These are phyloP conservation scores for Neofusicoccum parvum DNA, from an alignment of 2,329 filamentous ascomycete genomes.

Conservation along the genomic window DNA sequence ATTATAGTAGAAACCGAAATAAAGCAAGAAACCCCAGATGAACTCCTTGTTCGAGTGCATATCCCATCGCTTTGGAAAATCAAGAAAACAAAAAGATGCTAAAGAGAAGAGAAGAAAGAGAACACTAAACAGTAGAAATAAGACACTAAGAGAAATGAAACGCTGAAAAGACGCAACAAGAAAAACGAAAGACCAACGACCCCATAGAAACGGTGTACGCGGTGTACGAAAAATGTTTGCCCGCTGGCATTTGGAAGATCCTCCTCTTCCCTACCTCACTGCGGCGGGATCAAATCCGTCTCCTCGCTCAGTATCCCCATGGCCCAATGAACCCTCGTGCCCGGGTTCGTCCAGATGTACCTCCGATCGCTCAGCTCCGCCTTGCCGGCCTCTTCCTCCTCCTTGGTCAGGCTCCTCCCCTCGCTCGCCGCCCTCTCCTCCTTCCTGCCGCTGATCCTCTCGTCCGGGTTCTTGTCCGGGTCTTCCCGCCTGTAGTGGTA, in stretches of 20 bases:
- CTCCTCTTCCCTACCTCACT: neutral
- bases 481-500: constrained; percentile 49
- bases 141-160: neutral
- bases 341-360: constrained; percentile 18
- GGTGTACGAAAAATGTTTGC: too few relatives aligned
- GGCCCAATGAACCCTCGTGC: constrained; percentile 20
- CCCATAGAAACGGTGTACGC: too few relatives aligned
- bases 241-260: neutral
- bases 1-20: too few relatives aligned
- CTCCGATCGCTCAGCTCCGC: constrained; percentile 15
- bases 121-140: neutral
- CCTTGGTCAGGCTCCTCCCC: neutral
- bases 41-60: neutral
- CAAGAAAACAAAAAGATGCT: too few relatives aligned
- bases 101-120: neutral
- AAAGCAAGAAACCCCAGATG: too few relatives aligned
- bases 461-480: neutral
- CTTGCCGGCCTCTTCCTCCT: neutral
- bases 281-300: constrained; percentile 14
- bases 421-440: constrained; percentile 6
- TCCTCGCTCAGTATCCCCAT: constrained; percentile 21
- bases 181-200: neutral
- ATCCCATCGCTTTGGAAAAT: neutral
- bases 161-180: neutral
- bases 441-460: constrained; percentile 4